These are phyloP conservation scores for Monosporozyma unispora DNA, from an alignment of 805 yeast genomes.

Conservation along the genomic window DNA sequence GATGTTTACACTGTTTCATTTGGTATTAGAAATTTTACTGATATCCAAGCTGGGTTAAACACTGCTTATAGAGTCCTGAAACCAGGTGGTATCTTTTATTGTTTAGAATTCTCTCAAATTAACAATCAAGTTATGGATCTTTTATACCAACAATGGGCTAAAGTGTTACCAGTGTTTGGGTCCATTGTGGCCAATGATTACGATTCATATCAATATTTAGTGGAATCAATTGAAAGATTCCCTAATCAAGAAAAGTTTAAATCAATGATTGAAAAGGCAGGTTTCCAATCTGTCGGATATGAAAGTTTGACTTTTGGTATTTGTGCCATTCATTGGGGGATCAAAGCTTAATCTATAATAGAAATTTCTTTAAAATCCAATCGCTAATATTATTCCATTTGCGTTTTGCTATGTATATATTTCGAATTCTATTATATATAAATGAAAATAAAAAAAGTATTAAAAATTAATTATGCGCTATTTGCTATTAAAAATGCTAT, in stretches of 20 bases:
- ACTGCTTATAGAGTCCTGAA: conserved; percentile 94
- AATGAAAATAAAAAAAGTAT: neutral
- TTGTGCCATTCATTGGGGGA: conserved; percentile 93
- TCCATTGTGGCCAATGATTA: conserved; percentile 91
- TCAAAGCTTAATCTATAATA: conserved; percentile 48
- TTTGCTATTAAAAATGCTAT: neutral
- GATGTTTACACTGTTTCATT: conserved; percentile 95
- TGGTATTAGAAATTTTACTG: conserved; percentile 94
- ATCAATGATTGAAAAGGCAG: conserved; percentile 87
- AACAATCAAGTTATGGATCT: conserved; percentile 67
- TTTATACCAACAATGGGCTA: conserved; percentile 80
- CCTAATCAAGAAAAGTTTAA: conserved; percentile 90
- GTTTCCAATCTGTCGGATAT: conserved; percentile 88
- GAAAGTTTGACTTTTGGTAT: conserved; percentile 92
- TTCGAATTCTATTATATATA: neutral
- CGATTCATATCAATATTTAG: conserved; percentile 92
- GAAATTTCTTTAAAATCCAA: neutral
- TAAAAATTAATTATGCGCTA: neutral
- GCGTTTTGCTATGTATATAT: neutral
- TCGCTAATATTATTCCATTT: neutral
- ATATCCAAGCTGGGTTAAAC: conserved; percentile 84
- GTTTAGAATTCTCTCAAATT: conserved; percentile 91
- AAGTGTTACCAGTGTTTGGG: conserved; percentile 86
- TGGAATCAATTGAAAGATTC: conserved; percentile 85
- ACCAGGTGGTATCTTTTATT: conserved; percentile 97